A percentile compares a stretch with the other conserved stretches of the same genome.
Conservation (phyloP, 2,329 filamentous ascomycete species). For the Chrysosporium keratinophilum region DNA sequence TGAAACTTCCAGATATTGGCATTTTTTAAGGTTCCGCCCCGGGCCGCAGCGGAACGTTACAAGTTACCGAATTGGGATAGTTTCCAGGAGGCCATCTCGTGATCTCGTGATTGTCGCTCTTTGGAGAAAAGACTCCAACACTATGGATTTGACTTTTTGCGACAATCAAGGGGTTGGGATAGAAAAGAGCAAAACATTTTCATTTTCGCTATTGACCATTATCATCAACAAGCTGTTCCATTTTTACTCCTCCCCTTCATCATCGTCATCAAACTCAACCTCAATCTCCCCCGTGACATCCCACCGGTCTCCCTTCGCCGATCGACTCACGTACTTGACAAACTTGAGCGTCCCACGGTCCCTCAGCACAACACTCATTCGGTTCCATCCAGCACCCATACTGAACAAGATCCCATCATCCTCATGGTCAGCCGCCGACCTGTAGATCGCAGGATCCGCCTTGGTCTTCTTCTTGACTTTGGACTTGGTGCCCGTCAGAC, state of each 20-base stretch:
- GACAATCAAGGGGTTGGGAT: no score
- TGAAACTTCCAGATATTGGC: no score
- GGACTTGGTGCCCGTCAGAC: constrained; percentile 26
- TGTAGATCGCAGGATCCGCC: constrained; percentile 76
- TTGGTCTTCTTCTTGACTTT: constrained; percentile 29
- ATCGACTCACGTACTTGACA: constrained; percentile 85
- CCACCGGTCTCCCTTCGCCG: constrained; percentile 81
- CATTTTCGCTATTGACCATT: no score
- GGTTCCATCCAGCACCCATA: constrained; percentile 71
- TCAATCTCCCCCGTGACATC: constrained; percentile 74
- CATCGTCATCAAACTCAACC: constrained; percentile 48
- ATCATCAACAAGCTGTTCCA: no score
- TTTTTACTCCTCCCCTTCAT: constrained; percentile 20
- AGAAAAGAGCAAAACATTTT: no score
- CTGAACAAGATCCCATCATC: constrained; percentile 65
- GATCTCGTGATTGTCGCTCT: no score
- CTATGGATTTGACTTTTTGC: no score
- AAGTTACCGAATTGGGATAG: no score
- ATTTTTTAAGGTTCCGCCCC: no score
- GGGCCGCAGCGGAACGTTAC: no score
- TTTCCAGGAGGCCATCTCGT: no score
- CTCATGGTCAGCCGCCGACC: constrained; percentile 52
- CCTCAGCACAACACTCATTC: constrained; percentile 76
- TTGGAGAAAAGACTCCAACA: no score
- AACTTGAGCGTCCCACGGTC: constrained; percentile 82